phyloP scores from a whole-genome alignment of 2,329 filamentous ascomycete species.

The Arthrinium puccinioides region DNA sequence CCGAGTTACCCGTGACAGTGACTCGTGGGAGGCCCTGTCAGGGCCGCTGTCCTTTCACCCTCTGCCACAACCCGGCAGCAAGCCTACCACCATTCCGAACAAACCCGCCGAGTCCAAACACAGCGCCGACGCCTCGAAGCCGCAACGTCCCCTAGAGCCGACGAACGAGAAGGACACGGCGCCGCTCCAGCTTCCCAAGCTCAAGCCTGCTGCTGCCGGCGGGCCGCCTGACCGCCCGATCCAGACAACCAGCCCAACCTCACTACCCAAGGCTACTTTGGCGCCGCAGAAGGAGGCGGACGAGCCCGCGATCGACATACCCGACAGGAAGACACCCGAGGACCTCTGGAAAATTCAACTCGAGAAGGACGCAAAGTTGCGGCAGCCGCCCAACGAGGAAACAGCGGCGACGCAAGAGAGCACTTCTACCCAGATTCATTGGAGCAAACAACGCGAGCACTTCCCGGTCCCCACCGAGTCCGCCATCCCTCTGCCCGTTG shows the following conservation, averaged over 20 bases:
- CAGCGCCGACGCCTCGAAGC: slow-evolving; percentile 3
- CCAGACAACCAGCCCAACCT: slow-evolving; percentile 8
- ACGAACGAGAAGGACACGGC: slow-evolving; percentile 7
- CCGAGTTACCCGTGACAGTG: slow-evolving; percentile 28
- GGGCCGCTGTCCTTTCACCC: slow-evolving; percentile 8
- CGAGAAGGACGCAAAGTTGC: slow-evolving; percentile 11
- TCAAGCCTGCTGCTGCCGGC: slow-evolving; percentile 11
- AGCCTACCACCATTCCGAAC: neutral
- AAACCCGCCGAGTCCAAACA: neutral
- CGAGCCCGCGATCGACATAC: slow-evolving; percentile 16
- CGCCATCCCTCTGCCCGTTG: slow-evolving; percentile 69
- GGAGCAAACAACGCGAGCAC: slow-evolving; percentile 66
- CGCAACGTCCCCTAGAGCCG: slow-evolving; percentile 2
- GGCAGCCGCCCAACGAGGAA: no score
- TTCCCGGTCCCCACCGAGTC: slow-evolving; percentile 69
- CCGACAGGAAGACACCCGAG: slow-evolving; percentile 21
- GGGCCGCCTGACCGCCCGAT: slow-evolving; percentile 7
- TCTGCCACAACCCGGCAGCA: neutral
- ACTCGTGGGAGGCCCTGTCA: slow-evolving; percentile 32
- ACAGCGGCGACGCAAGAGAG: slow-evolving; percentile 11
- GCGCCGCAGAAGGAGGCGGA: neutral
- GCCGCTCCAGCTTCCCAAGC: slow-evolving; percentile 13
- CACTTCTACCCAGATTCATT: slow-evolving; percentile 45
- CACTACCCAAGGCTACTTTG: slow-evolving; percentile 6
- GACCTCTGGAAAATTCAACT: slow-evolving; percentile 10